Evolutionary conservation across 768 basidiomycete species (phyloP), one percentile per base, ranked within the genome.

Genomic region (Agrocybe chaxingu): DNA sequence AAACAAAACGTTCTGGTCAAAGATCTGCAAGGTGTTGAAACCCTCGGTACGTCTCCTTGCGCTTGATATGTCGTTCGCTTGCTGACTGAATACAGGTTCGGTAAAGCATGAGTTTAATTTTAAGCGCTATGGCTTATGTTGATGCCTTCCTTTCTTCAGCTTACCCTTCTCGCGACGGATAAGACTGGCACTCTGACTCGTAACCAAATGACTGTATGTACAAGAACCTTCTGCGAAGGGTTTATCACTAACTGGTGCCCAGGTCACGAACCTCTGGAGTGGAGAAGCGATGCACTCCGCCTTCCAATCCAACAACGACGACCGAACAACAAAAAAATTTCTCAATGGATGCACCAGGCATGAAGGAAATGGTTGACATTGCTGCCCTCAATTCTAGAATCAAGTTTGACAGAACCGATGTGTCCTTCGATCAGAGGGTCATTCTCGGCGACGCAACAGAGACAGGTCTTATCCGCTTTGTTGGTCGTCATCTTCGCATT

Each of bases 361-460:
- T 87, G 84, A 54, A 61, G 32, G 83, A 87, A 58, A 78, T 84
- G 55, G 76, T 84, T 42, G 80, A 84, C 55, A 80, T 84, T 42
- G 77, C 80, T 10, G 78, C 79, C 0, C 73, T 87, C 48, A 87
- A 87, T 63, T 85, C 84, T 13, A 76, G 81, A 13, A 76, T 87
- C 68, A 85, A 85, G 64, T 87, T 87, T 57, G 82, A 85, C 68
- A 79, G 73, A 59, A 74, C 68, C 1, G 82, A 85, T 58, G 62
- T 85, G 6, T 79, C 82, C 1, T 84, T 87, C 50, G 76, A 79
- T 13, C 67, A 84, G 62, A 74, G 85, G 42, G 65, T 68, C 35
- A 84, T 87, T 48, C 73, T 87, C 13, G 85, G 85, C 3, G 85
- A 87, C 62, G 85, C 85, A n/a, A 87, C 85, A 3, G 85, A 87